Base-by-base conservation (phyloP, 164 flowering plant species). In the Macadamia tetraphylla region DNA sequence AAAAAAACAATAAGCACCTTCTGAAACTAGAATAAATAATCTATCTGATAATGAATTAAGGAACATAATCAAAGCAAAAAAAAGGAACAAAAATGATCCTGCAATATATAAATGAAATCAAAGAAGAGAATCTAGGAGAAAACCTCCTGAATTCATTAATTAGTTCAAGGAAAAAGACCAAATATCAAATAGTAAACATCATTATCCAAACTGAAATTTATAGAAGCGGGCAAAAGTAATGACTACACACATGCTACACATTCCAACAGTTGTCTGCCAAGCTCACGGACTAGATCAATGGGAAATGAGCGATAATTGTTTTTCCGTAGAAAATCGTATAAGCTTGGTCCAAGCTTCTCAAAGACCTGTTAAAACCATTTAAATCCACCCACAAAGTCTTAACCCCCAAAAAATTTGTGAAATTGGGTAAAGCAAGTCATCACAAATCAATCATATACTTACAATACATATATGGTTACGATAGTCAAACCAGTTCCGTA, bases 291-390 rank as follows among this genome's bases (percentile, higher is more conserved):
- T 77, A 90, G 92, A 76, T 94, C 98, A 92, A 94, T 88, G 81
- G 99, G 97, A 88, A 94, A 94, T 79, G 98, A 81, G 82, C 97
- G 97, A 81, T 94, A 94, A 87, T 86, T 94, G 99, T 94, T 94
- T 90, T 94, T 94, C 79, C 96, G 91, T 70, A 95, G 98, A 83
- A 95, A 92, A 95, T 95, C 98, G 84, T 89, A 95, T 90, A 95
- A 92, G 84, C 99, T 95, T 81, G 99, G 96, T 76, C 99, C 99
- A 85, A 95, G 98, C 97, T 95, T 95, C 99, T 95, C 99, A 95
- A 87, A 95, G 57, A 95, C 99, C 99, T 95, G 99, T 85, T 80
- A 67, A 82, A 80, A 87, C 84, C 93, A 88, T 88, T 88, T 87
- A 62, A 87, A 87, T 85, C 73, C 99, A 94, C 77, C 81, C 84